phyloP scores from a whole-genome alignment of 2,329 filamentous ascomycete genomes.

The Diaporthe eres region DNA sequence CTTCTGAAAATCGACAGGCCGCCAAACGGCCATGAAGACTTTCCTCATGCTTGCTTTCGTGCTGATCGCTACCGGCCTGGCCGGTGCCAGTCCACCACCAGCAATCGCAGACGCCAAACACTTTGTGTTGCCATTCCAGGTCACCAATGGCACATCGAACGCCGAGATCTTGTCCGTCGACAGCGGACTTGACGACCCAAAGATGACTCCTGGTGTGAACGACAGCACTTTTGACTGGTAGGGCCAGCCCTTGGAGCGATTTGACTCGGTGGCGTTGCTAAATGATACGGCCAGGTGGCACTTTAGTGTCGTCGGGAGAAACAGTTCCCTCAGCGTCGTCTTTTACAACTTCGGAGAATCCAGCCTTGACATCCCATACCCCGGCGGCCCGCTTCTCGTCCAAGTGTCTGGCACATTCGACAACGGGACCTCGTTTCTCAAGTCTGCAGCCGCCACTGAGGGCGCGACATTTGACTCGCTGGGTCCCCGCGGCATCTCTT shows the following conservation, averaged over 20 bases:
- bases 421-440: not conserved
- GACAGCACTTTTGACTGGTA: not conserved
- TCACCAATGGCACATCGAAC: not conserved
- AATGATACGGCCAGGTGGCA: not conserved
- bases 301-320: not conserved
- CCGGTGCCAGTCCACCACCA: not conserved
- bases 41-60: not conserved
- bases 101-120: accelerated
- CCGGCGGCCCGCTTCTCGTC: slow-evolving; percentile 8
- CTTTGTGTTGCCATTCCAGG: not conserved
- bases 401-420: not conserved
- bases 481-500: not conserved
- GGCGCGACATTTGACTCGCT: not conserved
- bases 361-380: not conserved
- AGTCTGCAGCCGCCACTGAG: not conserved
- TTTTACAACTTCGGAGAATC: not conserved
- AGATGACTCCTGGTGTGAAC: not conserved
- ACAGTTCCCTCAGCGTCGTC: not conserved
- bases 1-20: too few species aligned
- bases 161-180: not conserved
- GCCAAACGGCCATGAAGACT: too few species aligned
- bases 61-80: not conserved
- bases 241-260: not conserved
- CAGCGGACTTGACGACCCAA: not conserved
- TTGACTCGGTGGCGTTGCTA: not conserved